These are phyloP conservation scores for Diutina ranongensis DNA, from an alignment of 1,139 yeast species.

Conservation along the genomic window DNA sequence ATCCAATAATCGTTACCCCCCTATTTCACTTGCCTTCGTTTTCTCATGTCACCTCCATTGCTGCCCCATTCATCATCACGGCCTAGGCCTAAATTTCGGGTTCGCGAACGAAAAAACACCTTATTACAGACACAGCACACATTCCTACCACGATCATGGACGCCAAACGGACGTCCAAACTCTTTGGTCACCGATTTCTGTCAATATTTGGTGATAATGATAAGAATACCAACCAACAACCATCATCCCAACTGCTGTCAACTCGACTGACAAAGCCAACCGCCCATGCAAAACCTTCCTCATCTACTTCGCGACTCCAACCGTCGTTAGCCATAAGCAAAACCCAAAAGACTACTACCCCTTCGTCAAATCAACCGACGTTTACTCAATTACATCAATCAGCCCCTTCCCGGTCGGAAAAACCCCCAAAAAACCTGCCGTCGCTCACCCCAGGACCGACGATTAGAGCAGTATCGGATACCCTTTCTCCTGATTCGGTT, in stretches of 20 bases:
- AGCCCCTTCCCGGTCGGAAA: no score
- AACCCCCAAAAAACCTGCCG: background rate
- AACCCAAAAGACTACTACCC: background rate
- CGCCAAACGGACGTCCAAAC: conserved; percentile 4
- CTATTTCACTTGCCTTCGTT: no score
- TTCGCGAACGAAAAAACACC: background rate
- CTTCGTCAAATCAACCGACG: background rate
- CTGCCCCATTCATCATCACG: no score
- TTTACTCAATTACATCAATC: background rate
- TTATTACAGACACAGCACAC: no score
- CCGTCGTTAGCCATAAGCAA: no score
- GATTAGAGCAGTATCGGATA: background rate
- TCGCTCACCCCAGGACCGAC: background rate
- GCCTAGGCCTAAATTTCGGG: background rate
- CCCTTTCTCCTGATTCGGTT: background rate
- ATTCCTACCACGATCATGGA: background rate
- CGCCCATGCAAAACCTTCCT: no score
- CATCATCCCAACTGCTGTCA: no score
- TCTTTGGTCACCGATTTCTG: conserved; percentile 2
- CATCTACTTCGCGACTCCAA: no score
- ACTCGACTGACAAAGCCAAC: no score
- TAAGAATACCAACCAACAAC: background rate
- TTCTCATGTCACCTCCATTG: no score
- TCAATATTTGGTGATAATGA: conserved; percentile 5
- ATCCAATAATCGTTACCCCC: no score